A percentile compares a stretch with the other conserved stretches of the same genome.
phyloP scores from a whole-genome alignment of 1,139 yeast species.

The Blastobotrys malaysiensis region DNA sequence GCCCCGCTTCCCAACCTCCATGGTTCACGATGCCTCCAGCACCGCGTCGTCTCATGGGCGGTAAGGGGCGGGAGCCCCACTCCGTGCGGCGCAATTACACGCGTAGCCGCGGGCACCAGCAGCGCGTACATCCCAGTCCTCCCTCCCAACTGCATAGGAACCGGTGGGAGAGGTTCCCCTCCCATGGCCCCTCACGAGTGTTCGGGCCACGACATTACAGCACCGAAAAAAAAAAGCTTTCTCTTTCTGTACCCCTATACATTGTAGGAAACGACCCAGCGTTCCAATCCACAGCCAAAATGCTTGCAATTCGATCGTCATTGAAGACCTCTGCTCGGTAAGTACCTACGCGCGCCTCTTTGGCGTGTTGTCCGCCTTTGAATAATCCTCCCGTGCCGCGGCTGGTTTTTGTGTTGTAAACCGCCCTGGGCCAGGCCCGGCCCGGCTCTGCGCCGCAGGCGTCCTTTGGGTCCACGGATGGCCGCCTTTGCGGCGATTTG shows the following conservation, averaged over 20 bases:
- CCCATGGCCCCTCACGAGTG: slow-evolving; percentile 1
- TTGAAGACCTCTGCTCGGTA: slow-evolving; percentile 4
- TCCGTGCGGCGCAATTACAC: not conserved
- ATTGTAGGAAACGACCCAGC: not conserved
- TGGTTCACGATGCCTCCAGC: no score
- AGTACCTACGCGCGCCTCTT: not conserved
- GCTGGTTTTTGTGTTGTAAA: not conserved
- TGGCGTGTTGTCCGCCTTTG: not conserved
- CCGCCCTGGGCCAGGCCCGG: not conserved
- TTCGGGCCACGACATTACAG: not conserved
- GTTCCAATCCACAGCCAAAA: not conserved
- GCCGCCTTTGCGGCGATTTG: no score
- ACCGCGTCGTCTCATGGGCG: no score
- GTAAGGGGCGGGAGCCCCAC: no score
- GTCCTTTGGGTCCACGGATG: no score
- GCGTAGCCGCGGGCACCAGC: not conserved
- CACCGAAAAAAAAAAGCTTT: not conserved
- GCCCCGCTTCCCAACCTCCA: no score
- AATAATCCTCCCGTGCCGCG: not conserved
- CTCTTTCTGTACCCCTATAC: slow-evolving; percentile 1
- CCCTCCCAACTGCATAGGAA: not conserved
- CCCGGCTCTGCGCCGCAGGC: no score
- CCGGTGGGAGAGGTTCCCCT: not conserved
- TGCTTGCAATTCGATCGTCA: slow-evolving; percentile 10
- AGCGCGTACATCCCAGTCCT: not conserved